Evolutionary conservation across 495 filamentous ascomycete species (phyloP).

Genomic region (Penicillium arizonense): DNA sequence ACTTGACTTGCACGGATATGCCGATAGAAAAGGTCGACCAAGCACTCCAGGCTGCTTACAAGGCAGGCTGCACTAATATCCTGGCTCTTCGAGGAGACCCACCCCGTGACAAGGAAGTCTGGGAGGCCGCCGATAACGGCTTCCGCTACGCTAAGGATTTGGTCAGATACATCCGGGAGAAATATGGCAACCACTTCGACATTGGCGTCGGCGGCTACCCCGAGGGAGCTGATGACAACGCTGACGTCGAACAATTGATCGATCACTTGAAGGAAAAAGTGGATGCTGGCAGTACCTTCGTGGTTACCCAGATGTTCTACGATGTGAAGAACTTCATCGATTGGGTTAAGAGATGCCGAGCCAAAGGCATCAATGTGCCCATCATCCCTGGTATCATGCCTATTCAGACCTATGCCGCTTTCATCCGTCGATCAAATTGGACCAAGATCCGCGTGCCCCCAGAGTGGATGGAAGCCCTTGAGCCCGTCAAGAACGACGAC

Average conservation of each 20-base stretch:
- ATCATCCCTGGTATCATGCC: constrained; percentile 99
- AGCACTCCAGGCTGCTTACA: constrained; percentile 85
- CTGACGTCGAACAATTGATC: constrained; percentile 78
- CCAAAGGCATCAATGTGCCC: constrained; percentile 79
- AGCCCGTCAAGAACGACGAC: constrained; percentile 96
- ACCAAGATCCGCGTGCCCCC: constrained; percentile 80
- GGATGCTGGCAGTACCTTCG: constrained; percentile 88
- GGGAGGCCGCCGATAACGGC: constrained; percentile 79
- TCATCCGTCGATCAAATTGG: constrained; percentile 85
- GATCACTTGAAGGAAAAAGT: constrained; percentile 98
- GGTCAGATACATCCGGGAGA: constrained; percentile 85
- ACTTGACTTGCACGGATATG: constrained; percentile 99
- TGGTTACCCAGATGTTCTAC: constrained; percentile 99
- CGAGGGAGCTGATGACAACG: constrained; percentile 91
- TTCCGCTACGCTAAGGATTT: constrained; percentile 94
- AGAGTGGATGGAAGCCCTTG: constrained; percentile 75
- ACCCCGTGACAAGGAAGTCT: constrained; percentile 89
- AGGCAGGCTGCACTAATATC: constrained; percentile 96
- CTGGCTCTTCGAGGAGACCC: constrained; percentile 93
- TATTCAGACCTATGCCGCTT: constrained; percentile 90
- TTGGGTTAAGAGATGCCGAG: constrained; percentile 85
- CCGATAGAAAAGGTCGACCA: constrained; percentile 83
- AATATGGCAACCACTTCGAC: constrained; percentile 94
- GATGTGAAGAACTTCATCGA: constrained; percentile 90
- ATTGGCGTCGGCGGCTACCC: constrained; percentile 98